These are phyloP conservation scores for Tolypocladium capitatum DNA, from an alignment of 2,329 filamentous ascomycete genomes.

Conservation along the genomic window DNA sequence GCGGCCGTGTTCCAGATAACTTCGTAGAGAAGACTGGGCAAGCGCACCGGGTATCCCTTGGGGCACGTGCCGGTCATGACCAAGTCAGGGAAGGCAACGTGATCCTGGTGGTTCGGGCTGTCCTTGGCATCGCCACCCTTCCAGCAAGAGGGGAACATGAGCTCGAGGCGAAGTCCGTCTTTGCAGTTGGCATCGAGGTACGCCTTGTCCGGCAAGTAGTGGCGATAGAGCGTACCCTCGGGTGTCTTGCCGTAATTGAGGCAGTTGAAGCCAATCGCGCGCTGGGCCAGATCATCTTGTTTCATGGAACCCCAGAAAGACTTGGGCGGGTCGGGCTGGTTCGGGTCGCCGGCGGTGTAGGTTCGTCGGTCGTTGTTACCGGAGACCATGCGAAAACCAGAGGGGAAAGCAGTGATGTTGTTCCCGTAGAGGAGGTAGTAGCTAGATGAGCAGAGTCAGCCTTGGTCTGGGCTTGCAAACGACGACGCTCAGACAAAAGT, in stretches of 20 bases:
- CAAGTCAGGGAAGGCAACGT: constrained; percentile 67
- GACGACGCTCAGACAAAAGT: background rate
- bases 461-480: too few relatives aligned
- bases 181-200: constrained; percentile 70
- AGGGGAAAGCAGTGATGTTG: constrained; percentile 61
- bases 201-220: constrained; percentile 65
- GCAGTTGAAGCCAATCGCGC: constrained; percentile 90
- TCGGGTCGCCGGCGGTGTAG: constrained; percentile 56
- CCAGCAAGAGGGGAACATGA: constrained; percentile 87
- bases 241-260: constrained; percentile 58
- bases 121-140: constrained; percentile 54
- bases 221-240: constrained; percentile 68
- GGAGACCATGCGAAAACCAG: constrained; percentile 69
- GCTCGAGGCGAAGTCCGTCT: constrained; percentile 70
- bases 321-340: constrained; percentile 49
- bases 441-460: constrained; percentile 24
- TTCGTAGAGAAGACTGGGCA: constrained; percentile 72
- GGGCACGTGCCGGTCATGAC: constrained; percentile 71
- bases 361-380: constrained; percentile 55
- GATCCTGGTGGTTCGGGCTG: constrained; percentile 40
- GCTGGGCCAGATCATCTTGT: constrained; percentile 55
- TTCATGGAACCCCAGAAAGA: constrained; percentile 54
- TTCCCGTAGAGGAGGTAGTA: constrained; percentile 70
- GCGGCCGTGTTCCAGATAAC: constrained; percentile 66
- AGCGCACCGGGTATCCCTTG: constrained; percentile 48